Percentiles rank a stretch among this genome's conserved stretches.
phyloP scores from a whole-genome alignment of 2,329 filamentous ascomycete genomes.

The Sphaceloma murrayae region DNA sequence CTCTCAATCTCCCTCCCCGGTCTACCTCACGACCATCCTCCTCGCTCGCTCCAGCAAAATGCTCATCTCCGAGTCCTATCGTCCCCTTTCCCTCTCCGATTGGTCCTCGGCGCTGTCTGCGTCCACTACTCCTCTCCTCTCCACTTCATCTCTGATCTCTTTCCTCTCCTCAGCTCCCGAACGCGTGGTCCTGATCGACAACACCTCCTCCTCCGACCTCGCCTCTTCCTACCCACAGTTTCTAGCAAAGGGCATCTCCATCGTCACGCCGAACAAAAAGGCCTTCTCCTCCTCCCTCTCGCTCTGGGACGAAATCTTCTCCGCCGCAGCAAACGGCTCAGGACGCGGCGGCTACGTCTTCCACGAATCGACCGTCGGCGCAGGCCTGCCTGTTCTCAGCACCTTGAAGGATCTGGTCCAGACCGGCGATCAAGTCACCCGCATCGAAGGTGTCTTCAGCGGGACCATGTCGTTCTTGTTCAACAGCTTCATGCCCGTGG shows the following conservation, averaged over 20 bases:
- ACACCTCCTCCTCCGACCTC: constrained; percentile 82
- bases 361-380: constrained; percentile 91
- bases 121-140: constrained; percentile 55
- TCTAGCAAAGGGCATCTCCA: constrained; percentile 70
- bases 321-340: constrained; percentile 54
- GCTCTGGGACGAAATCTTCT: constrained; percentile 82
- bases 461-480: constrained; percentile 98
- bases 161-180: constrained; percentile 70
- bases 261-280: constrained; percentile 98
- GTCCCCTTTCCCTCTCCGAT: constrained; percentile 52
- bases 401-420: constrained; percentile 90
- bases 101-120: constrained; percentile 53
- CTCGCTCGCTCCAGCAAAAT: constrained; percentile 79
- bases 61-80: constrained; percentile 64
- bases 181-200: constrained; percentile 81
- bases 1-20: constrained; percentile 41
- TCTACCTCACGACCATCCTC: constrained; percentile 69
- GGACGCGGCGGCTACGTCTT: constrained; percentile 62
- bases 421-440: constrained; percentile 82
- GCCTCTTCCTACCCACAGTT: constrained; percentile 75
- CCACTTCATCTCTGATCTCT: constrained; percentile 60
- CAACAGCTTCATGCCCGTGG: constrained; percentile 85
- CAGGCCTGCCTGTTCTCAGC: constrained; percentile 84
- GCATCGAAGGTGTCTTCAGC: constrained; percentile 94
- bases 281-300: constrained; percentile 75